phyloP scores from a whole-genome alignment of 441 rosid genomes.

The Corymbia citriodora region DNA sequence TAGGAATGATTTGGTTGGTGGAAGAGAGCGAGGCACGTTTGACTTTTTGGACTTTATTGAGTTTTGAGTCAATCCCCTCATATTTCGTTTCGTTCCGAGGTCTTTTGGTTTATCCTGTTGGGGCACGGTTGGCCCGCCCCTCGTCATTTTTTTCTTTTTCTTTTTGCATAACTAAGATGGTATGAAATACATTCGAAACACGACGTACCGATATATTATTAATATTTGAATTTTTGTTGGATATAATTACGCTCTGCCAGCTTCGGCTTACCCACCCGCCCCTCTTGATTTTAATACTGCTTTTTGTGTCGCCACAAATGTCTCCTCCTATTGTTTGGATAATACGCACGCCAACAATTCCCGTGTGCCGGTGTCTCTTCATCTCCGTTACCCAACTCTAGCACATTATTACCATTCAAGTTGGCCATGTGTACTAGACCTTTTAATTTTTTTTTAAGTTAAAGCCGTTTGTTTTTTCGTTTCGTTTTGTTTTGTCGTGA shows the following conservation, averaged over 20 bases:
- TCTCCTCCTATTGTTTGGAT: background rate
- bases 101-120: background rate
- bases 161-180: background rate
- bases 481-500: too few species aligned
- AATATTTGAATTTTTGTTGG: background rate
- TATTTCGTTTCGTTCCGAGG: background rate
- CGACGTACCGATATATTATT: background rate
- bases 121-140: background rate
- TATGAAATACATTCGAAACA: background rate
- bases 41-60: background rate
- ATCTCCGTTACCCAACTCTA: background rate
- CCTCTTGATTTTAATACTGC: background rate
- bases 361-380: background rate
- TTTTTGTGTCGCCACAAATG: background rate
- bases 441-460: too few species aligned
- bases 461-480: background rate
- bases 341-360: background rate
- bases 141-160: background rate
- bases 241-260: background rate
- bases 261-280: background rate
- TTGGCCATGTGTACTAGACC: background rate
- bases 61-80: background rate
- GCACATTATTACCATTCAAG: background rate
- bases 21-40: background rate
- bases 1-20: background rate